These are phyloP conservation scores for Sutorius eximius DNA, from an alignment of 1,284 basidiomycete species.

Conservation along the genomic window DNA sequence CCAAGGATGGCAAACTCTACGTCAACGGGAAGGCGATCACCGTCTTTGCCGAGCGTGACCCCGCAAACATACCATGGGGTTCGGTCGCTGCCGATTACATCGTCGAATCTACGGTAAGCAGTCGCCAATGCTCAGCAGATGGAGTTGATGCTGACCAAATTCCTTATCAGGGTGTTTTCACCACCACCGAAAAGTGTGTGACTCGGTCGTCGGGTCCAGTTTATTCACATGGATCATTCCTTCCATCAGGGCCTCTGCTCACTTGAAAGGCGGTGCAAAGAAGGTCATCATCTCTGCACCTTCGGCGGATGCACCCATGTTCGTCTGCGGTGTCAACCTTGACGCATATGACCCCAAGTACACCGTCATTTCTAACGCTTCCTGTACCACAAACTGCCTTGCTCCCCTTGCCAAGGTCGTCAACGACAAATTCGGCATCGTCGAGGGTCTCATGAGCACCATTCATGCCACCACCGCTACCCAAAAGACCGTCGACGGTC, in stretches of 20 bases:
- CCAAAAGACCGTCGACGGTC: conserved; percentile 99
- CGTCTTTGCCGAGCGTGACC: conserved; percentile 89
- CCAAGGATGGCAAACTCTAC: conserved; percentile 88
- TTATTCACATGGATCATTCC: not conserved
- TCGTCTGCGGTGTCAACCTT: conserved; percentile 95
- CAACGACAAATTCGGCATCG: conserved; percentile 94
- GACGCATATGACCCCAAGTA: conserved; percentile 91
- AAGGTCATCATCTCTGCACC: conserved; percentile 99
- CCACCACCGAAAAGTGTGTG: conserved; percentile 79
- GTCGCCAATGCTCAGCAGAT: not conserved
- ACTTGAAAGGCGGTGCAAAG: conserved; percentile 99
- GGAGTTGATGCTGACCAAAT: conserved; percentile 13
- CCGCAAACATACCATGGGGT: conserved; percentile 85
- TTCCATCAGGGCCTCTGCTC: conserved; percentile 73
- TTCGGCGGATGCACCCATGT: conserved; percentile 98
- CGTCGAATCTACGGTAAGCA: conserved; percentile 87
- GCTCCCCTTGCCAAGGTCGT: conserved; percentile 98
- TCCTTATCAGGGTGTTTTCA: conserved; percentile 86
- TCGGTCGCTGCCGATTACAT: conserved; percentile 87
- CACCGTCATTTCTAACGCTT: conserved; percentile 97
- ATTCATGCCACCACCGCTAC: conserved; percentile 97
- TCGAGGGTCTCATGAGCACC: conserved; percentile 98
- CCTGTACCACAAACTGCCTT: conserved; percentile 99
- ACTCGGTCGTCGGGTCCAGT: conserved; percentile 2
- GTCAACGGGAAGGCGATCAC: conserved; percentile 81